phyloP scores from a whole-genome alignment of 2,329 filamentous ascomycete species.

The Alternaria incomplexa region DNA sequence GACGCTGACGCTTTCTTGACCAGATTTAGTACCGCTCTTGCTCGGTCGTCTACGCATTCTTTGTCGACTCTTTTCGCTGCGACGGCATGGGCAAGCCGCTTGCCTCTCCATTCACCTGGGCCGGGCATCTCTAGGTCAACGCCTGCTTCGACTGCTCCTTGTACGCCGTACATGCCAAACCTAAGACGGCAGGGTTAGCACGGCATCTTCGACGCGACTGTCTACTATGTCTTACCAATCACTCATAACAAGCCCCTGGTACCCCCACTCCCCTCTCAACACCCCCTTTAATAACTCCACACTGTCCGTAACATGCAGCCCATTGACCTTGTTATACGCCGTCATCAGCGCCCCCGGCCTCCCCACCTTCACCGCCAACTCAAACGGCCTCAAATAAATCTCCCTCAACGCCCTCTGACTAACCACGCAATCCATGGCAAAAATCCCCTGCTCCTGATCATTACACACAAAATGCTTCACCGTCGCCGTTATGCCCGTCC shows the following conservation, averaged over 20 bases:
- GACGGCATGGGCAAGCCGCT: not conserved
- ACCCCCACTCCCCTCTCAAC: conserved; percentile 53
- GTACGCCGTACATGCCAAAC: conserved; percentile 19
- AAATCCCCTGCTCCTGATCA: conserved; percentile 68
- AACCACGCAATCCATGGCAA: conserved; percentile 64
- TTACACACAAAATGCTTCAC: conserved; percentile 72
- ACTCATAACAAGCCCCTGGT: conserved; percentile 48
- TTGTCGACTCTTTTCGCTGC: conserved; percentile 36
- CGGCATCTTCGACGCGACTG: no score
- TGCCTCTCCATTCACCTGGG: conserved; percentile 12
- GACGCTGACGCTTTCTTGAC: conserved; percentile 56
- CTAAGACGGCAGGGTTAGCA: no score
- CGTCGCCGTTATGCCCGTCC: conserved; percentile 20
- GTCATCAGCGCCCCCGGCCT: conserved; percentile 64
- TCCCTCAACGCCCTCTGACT: conserved; percentile 63
- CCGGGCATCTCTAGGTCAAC: conserved; percentile 40
- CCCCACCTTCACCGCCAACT: conserved; percentile 66
- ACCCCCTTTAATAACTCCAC: conserved; percentile 54
- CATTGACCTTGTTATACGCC: conserved; percentile 21
- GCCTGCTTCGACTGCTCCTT: conserved; percentile 24
- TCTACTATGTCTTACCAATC: conserved; percentile 23
- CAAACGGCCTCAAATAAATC: conserved; percentile 59
- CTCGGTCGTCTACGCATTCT: conserved; percentile 8
- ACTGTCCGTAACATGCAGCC: conserved; percentile 32
- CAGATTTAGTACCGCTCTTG: conserved; percentile 56